Percentiles rank a stretch among this genome's conserved stretches.
These are phyloP conservation scores for Ustilaginoidea virens DNA, from an alignment of 2,329 filamentous ascomycete genomes.

Conservation along the genomic window DNA sequence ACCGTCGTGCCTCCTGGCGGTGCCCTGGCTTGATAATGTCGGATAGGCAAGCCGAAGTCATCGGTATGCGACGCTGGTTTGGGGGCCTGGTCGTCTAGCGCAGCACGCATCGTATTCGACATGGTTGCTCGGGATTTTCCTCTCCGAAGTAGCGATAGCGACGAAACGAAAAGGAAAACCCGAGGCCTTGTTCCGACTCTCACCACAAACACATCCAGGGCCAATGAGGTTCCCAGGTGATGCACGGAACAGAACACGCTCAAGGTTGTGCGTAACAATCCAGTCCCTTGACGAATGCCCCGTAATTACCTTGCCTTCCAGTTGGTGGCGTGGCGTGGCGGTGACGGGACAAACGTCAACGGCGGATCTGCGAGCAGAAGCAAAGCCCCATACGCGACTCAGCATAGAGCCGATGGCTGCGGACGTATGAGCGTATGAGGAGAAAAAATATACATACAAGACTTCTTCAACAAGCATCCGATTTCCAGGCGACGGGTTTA, in stretches of 20 bases:
- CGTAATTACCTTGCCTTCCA: too few relatives aligned
- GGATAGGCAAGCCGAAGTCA: conserved; percentile 56
- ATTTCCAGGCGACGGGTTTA: too few relatives aligned
- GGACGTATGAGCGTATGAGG: too few relatives aligned
- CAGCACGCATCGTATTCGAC: conserved; percentile 11
- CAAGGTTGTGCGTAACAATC: too few relatives aligned
- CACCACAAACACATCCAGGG: conserved; percentile 14
- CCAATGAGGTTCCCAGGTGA: conserved; percentile 6
- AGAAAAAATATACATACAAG: too few relatives aligned
- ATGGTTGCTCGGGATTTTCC: conserved; percentile 6
- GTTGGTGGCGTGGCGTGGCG: conserved; percentile 4
- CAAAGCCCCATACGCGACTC: too few relatives aligned
- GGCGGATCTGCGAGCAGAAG: too few relatives aligned
- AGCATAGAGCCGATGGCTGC: too few relatives aligned
- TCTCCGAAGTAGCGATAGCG: too few relatives aligned
- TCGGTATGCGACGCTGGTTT: conserved; percentile 30
- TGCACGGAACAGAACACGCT: too few relatives aligned
- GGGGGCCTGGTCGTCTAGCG: conserved; percentile 7
- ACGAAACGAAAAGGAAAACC: conserved; percentile 3
- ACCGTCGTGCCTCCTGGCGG: conserved; percentile 8
- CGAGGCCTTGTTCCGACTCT: background rate
- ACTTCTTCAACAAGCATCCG: too few relatives aligned
- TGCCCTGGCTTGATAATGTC: conserved; percentile 28
- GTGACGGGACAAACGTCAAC: conserved; percentile 2
- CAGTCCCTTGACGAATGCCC: too few relatives aligned